phyloP scores from a whole-genome alignment of 202 grass and related monocot species.

The Hordeum pubiflorum region DNA sequence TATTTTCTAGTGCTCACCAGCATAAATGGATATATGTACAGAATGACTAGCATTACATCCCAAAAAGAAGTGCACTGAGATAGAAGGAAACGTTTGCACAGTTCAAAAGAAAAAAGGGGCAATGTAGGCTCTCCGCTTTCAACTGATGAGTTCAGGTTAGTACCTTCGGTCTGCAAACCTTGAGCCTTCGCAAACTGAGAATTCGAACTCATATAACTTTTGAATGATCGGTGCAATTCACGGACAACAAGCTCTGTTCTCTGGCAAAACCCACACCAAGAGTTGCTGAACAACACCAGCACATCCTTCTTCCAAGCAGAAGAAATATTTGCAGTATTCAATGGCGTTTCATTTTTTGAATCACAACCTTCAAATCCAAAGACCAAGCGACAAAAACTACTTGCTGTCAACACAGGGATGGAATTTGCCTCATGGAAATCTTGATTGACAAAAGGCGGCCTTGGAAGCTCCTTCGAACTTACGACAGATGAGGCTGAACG shows the following conservation, averaged over 20 bases:
- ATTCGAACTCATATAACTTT: slow-evolving; percentile 42
- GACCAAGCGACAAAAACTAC: slow-evolving; percentile 61
- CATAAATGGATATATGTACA: background rate
- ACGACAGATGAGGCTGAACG: slow-evolving; percentile 26
- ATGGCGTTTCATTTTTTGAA: slow-evolving; percentile 28
- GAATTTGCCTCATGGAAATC: slow-evolving; percentile 84
- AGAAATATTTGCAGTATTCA: slow-evolving; percentile 28
- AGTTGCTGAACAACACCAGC: slow-evolving; percentile 87
- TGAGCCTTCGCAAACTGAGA: slow-evolving; percentile 33
- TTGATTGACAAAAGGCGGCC: slow-evolving; percentile 83
- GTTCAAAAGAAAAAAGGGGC: background rate
- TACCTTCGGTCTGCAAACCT: slow-evolving; percentile 57
- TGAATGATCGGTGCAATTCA: slow-evolving; percentile 74
- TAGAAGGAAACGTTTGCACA: background rate
- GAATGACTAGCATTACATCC: slow-evolving; percentile 14
- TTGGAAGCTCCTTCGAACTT: slow-evolving; percentile 60
- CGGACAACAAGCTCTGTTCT: slow-evolving; percentile 70
- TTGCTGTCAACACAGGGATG: slow-evolving; percentile 60
- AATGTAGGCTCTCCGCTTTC: background rate
- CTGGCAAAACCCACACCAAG: slow-evolving; percentile 98
- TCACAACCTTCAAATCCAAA: slow-evolving; percentile 58
- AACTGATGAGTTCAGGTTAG: slow-evolving; percentile 20
- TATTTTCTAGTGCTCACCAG: background rate
- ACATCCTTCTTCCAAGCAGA: slow-evolving; percentile 77
- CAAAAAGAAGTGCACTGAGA: background rate